Evolutionary conservation across 371 early-diverging fungal species (phyloP).

Genomic region (Circinella umbellata): DNA sequence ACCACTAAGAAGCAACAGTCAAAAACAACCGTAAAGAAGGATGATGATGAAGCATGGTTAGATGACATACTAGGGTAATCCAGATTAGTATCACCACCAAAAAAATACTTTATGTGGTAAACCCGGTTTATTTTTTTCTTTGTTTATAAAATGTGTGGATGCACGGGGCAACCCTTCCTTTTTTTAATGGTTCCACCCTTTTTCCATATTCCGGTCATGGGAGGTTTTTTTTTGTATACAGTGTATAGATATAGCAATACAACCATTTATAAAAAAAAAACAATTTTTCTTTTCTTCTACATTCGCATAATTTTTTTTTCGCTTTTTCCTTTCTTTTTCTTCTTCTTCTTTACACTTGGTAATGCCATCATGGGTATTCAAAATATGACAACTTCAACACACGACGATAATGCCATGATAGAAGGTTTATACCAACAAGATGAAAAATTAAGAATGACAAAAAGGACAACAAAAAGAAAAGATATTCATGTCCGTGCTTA

Average conservation of each 20-base stretch:
- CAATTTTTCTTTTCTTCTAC: no score
- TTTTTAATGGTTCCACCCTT: background rate
- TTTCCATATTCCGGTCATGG: background rate
- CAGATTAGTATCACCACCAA: background rate
- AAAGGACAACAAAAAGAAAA: background rate
- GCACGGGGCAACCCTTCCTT: slow-evolving; percentile 23
- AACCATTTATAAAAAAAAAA: no score
- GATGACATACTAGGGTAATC: slow-evolving; percentile 43
- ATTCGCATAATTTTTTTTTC: no score
- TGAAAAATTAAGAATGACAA: background rate
- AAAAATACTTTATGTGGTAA: no score
- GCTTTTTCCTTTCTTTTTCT: no score
- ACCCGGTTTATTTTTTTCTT: no score
- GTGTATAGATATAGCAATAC: no score
- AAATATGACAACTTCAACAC: no score
- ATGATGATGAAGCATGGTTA: slow-evolving; percentile 50
- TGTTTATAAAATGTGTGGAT: slow-evolving; percentile 8
- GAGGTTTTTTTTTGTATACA: background rate
- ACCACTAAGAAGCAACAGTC: background rate
- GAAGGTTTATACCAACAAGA: background rate
- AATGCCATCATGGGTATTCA: no score
- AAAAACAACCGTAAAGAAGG: slow-evolving; percentile 1
- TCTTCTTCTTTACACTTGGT: no score
- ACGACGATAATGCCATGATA: no score
- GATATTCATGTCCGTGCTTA: background rate